Base-by-base conservation (phyloP, 768 basidiomycete species). In the Roridomyces roridus region DNA sequence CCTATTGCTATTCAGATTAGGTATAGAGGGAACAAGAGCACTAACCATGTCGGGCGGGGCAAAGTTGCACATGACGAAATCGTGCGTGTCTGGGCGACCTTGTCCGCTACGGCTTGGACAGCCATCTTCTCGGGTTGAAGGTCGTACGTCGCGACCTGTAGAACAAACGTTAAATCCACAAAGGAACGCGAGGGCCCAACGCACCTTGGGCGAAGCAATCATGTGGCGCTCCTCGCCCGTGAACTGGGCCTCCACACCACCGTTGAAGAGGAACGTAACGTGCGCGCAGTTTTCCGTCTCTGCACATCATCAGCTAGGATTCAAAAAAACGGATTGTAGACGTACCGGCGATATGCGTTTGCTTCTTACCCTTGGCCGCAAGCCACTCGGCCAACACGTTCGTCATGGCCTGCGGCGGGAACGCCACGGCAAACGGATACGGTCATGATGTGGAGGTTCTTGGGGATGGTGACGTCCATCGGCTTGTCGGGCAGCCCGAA, bases 201-300 rank as follows among this genome's bases (percentile, higher is more conserved):
- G 21, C 11, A 96, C 94, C 66, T 92, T 96, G 37, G 94, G 95
- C 17, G 93, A 95, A 4, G 92, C 84, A 58, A 96, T 88, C 91
- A 96, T 87, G 69, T 87, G 80, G 18, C 95, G 80, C 62, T 91
- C 89, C 69, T 96, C 95, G 34, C 78, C 72, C 17, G 84, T 79
- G 73, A 92, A 97, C 66, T 96, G 91, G 70, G 95, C 92, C 79
- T 96, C 95, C 28, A 94, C 87, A 53, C 94, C 95, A 12, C 95
- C 95, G 72, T 96, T 97, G 83, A 97, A 96, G 84, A 96, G 96
- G 81, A 96, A 96, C 0, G 95, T 97, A 51, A 97, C 92, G 68
- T 97, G 95, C 3, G 94, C 94, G 72, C 96, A 97, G 75, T 97
- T 96, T 72, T 96, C 95, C n/a, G 94, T 96, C 72, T 96, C 95